These are phyloP conservation scores for Eragrostis nindensis DNA, from an alignment of 176 grass and related monocot genomes.

Conservation along the genomic window DNA sequence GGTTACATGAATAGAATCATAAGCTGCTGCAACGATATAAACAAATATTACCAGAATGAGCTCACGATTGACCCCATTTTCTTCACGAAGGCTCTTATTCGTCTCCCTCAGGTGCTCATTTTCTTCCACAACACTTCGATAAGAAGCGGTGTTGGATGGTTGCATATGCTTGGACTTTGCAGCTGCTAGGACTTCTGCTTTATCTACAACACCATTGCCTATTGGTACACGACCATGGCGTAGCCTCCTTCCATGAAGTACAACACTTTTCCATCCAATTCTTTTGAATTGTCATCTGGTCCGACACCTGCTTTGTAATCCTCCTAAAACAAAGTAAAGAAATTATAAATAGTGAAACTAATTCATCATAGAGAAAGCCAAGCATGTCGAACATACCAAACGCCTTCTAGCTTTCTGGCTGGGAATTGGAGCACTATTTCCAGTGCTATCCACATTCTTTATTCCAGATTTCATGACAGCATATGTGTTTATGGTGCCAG, in stretches of 20 bases:
- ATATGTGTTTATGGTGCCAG: not conserved
- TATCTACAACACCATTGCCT: not conserved
- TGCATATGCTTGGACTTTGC: not conserved
- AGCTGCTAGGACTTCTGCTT: not conserved
- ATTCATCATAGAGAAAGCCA: not conserved
- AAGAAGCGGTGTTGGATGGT: not conserved
- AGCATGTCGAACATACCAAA: not conserved
- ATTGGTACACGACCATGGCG: not conserved
- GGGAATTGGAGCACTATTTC: not conserved
- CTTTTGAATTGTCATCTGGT: not conserved
- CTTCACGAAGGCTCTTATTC: not conserved
- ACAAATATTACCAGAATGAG: not conserved
- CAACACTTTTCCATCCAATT: not conserved
- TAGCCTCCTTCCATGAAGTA: not conserved
- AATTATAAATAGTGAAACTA: not conserved
- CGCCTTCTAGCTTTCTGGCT: not conserved
- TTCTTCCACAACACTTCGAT: not conserved
- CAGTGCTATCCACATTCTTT: not conserved
- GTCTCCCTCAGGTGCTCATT: not conserved
- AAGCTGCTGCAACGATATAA: too few species aligned
- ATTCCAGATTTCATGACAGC: constrained; percentile 15
- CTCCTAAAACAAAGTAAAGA: not conserved
- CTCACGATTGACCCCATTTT: too few species aligned
- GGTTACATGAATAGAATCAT: not conserved
- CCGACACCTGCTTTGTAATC: not conserved